Percentiles rank a stretch among this genome's conserved stretches.
Conservation (phyloP, 176 grass and related monocot genomes). For the Oryza rufipogon region DNA sequence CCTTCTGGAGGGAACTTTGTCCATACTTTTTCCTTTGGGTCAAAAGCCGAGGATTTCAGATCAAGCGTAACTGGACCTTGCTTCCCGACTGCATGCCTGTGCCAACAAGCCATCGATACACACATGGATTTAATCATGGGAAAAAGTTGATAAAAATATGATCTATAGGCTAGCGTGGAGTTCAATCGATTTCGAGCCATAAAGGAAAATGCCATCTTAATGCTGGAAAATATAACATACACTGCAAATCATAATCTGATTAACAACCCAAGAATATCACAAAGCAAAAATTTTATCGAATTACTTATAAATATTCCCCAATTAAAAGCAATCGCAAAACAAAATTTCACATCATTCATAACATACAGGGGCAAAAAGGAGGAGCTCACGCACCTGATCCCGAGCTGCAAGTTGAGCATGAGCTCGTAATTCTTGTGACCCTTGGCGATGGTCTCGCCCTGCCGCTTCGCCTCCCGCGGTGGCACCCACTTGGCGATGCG, state of each 20-base stretch:
- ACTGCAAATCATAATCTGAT: neutral
- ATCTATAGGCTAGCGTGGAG: neutral
- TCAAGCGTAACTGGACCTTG: conserved; percentile 72
- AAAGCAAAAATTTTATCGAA: conserved; percentile 12
- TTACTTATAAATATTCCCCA: neutral
- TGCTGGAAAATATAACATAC: neutral
- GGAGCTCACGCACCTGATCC: conserved; percentile 64
- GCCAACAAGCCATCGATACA: conserved; percentile 32
- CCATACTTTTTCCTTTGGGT: conserved; percentile 95
- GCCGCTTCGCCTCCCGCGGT: conserved; percentile 55
- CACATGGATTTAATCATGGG: neutral
- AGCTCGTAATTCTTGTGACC: conserved; percentile 95
- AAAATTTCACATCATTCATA: neutral
- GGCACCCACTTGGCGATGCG: conserved; percentile 61
- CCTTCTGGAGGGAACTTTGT: conserved; percentile 96
- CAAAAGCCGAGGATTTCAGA: conserved; percentile 91
- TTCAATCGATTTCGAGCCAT: neutral
- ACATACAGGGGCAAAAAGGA: neutral
- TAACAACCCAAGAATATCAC: conserved; percentile 11
- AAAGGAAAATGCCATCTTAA: neutral
- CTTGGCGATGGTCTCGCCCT: conserved; percentile 83
- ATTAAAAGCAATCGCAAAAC: neutral
- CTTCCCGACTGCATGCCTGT: conserved; percentile 91
- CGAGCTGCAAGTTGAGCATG: conserved; percentile 97
- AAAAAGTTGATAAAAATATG: neutral